Evolutionary conservation across 257 asterid species (phyloP), one percentile per base, ranked within the genome.

Genomic region (Scutellaria galericulata): DNA sequence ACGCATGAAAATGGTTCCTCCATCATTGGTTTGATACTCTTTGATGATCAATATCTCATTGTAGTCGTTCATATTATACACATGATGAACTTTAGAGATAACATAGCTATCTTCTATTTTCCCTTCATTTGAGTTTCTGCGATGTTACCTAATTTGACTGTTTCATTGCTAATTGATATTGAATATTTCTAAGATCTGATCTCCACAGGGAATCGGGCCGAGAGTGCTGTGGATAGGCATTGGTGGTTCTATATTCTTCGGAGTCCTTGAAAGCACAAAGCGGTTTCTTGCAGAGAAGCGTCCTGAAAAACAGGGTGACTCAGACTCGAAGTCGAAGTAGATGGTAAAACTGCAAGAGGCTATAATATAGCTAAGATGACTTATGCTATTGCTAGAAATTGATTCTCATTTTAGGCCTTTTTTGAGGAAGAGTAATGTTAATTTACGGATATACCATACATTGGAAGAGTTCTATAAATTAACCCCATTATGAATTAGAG

Each of bases 201-300:
- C 58, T 5, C 41, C 57, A 52, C 80, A 94, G 98, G 98, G 97
- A 7, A 82, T 94, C 1, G 95, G 94, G 69, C 97, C 98, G n/a
- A 89, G 97, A 78, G 98, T 94, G 70, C 77, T 94, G 76, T 94
- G 98, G 98, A 94, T 94, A 76, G 98, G 98, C 75, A 88, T 94
- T 5, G 98, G 98, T 1, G 98, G 98, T 66, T 94, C 98, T 7
- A 94, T 94, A 82, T 94, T 94, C 87, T 94, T 94, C 45, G 90
- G 98, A 14, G 96, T 93, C 68, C 97, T 93, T 57, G 98, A 93
- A 80, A 77, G 96, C 66, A 87, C 96, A 1, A 93, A 93, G 79
- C 84, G 85, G 42, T 65, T 73, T 72, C 91, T 93, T 27, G 92
- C 87, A 5, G 81, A 89, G 81, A 83, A 75, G 76, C 93, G 89